Evolutionary conservation across 352 stramenopile genomes (phyloP), one percentile per base, ranked within the genome.

Genomic region (Phytophthora syringae): DNA sequence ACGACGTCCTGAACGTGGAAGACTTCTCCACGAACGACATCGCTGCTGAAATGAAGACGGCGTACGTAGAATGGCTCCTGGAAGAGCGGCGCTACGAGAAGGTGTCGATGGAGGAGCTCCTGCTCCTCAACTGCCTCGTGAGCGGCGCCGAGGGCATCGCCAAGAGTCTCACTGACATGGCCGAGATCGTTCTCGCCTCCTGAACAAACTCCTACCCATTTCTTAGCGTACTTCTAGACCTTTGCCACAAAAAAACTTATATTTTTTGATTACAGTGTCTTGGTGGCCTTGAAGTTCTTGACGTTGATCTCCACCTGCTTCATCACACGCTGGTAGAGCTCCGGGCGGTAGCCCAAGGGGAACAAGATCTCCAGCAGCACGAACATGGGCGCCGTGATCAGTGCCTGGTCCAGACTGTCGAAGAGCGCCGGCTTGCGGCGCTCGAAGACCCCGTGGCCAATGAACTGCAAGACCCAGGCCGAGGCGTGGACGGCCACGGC

Each of bases 321-420:
- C 62, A 77, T 68, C 15, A 92, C 80, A 22, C 75, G 76, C 39
- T 82, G 54, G 67, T 90, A 85, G 10, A 97, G 74, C 16, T 93
- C 72, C 1, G 70, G 79, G 43, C 85, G 87, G 68, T 95, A 97
- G 21, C 89, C 89, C 2, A 96, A 60, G 9, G 75, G 68, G 55
- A 96, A 93, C 5, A 97, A 62, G 13, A 90, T 67, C 58, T 97
- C 89, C 7, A 97, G 75, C 39, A 96, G 64, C 64, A 97, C 90
- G 54, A 97, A 97, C 69, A 97, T 84, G 3, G 90, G 90, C 2
- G 91, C 90, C 1, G 88, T 94, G 65, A 95, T 80, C 4, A 92
- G 12, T 2, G 80, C 88, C 50, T 97, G 90, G 75, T 94, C 86
- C 39, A 95, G 67, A 52, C 87, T 95, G 58, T 97, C 88, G 5